Evolutionary conservation across 176 grass and related monocot species (phyloP), one percentile per base, ranked within the genome.

Genomic region (Paspalum notatum): DNA sequence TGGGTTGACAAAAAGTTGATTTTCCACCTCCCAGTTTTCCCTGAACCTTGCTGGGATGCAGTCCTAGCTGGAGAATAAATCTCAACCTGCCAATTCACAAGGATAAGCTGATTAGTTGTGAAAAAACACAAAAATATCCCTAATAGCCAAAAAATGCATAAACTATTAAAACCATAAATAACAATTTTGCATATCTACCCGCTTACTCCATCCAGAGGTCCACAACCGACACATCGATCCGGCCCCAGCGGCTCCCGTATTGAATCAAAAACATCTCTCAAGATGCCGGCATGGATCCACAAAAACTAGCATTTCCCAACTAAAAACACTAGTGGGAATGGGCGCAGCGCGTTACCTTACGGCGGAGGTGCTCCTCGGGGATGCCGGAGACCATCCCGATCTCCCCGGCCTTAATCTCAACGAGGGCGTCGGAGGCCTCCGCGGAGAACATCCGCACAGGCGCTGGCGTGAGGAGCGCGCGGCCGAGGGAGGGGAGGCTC

Each of bases 41-140:
- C 96, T 56, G 93, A 99, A 87, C 97, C 93, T 88, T 99, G 97
- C 79, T 95, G 97, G 69, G 86, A 88, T 69, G 93, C 93, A 80
- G 92, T 99, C 77, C 93, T 89, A 67, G 97, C 97, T 53, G 97
- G 97, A 76, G 93, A 93, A 91, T 96, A 99, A 81, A 99, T 99
- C 64, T 96, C 47, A 82, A 99, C 91, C 97, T 99, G 84, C 26
- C 3, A 78, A 72, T 61, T 68, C 65, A 82, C 42, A 77, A 82
- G 66, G 52, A 82, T 73, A 86, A 46, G 49, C 51, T 45, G 10
- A 82, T 2, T 32, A 44, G 63, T 58, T 22, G 21, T n/a, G n/a
- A 78, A 69, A n/a, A 64, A 20, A 17, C 5, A 40, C 32, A 32
- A 32, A 32, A 32, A 32, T 32, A 32, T 32, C 32, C 32, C 32